Base-by-base conservation (phyloP, 345 rosid species). In the Tarenaya hassleriana region DNA sequence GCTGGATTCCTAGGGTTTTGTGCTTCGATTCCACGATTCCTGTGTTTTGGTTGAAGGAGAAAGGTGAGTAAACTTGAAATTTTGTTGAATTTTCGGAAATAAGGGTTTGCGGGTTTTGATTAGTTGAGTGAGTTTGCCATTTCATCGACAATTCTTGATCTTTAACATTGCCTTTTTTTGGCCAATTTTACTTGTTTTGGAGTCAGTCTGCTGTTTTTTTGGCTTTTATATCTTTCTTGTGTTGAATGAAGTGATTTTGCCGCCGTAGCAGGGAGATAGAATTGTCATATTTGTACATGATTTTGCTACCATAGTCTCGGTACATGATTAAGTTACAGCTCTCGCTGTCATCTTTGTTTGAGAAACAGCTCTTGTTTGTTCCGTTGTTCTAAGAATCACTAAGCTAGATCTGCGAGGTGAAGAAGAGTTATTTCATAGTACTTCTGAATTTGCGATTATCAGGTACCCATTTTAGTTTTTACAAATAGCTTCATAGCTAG, bases 1-100 rank as follows among this genome's bases (percentile, higher is more conserved):
- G 45, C 7, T 11, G 16, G 27, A 43, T 59, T 60, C 21, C 41
- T 59, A 60, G 51, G 56, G 60, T 21, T 66, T 47, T 53, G 10
- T 10, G 14, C 54, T 37, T 31, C 2, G 12, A 18, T 16, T 1
- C 47, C 0, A 10, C 29, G 47, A 41, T 47, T 41, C 45, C 40
- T 24, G 44, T 32, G 51, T 47, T 59, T 40, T 12, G 41, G 17
- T 66, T 60, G 60, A 60, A 55, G 47, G 47, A 39, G 5, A 40
- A n/a, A 47, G 70, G 65, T 66, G 41, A 13, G 20, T 4, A 7
- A 45, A 5, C 39, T 21, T 8, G 44, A 15, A 41, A 48, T 10
- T 8, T 29, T 12, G 7, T 12, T 24, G 47, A 40, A 32, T 65
- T 58, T 16, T 45, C 10, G 13, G 12, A 32, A 16, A 47, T 47